Conservation (phyloP, 495 filamentous ascomycete genomes). For the Daldinia decipiens region DNA sequence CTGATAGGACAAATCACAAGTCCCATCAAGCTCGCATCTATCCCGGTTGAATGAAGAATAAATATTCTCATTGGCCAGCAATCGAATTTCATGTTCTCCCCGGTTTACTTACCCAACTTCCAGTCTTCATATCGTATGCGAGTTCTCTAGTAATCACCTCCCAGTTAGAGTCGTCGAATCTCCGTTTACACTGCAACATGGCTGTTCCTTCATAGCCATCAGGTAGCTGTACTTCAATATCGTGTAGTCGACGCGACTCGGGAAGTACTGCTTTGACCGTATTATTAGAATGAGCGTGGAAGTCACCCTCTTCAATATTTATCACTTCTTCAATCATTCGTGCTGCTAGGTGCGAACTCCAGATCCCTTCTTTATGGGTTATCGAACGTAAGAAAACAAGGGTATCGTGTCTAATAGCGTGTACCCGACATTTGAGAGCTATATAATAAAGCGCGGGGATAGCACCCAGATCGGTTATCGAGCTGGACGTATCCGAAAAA, state of each 20-base stretch:
- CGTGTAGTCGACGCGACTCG: slow-evolving; percentile 30
- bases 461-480: slow-evolving; percentile 60
- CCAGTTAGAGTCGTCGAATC: slow-evolving; percentile 7
- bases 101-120: slow-evolving; percentile 18
- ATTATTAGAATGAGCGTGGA: slow-evolving; percentile 41
- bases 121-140: slow-evolving; percentile 22
- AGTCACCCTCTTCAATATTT: slow-evolving; percentile 52
- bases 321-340: slow-evolving; percentile 48
- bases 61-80: background rate
- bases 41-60: background rate
- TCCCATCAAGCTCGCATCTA: background rate
- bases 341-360: slow-evolving; percentile 48
- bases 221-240: slow-evolving; percentile 34
- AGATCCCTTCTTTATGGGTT: slow-evolving; percentile 65
- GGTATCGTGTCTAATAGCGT: slow-evolving; percentile 55
- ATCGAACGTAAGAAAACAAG: slow-evolving; percentile 51
- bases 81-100: background rate
- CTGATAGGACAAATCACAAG: background rate
- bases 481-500: slow-evolving; percentile 43
- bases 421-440: slow-evolving; percentile 67
- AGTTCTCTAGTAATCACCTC: slow-evolving; percentile 29
- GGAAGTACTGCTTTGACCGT: slow-evolving; percentile 6
- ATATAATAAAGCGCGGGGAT: slow-evolving; percentile 64
- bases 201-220: slow-evolving; percentile 25
- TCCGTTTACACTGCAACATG: slow-evolving; percentile 23